Evolutionary conservation across 139 green algal species (phyloP).

Genomic region (Picochlorum sp.): DNA sequence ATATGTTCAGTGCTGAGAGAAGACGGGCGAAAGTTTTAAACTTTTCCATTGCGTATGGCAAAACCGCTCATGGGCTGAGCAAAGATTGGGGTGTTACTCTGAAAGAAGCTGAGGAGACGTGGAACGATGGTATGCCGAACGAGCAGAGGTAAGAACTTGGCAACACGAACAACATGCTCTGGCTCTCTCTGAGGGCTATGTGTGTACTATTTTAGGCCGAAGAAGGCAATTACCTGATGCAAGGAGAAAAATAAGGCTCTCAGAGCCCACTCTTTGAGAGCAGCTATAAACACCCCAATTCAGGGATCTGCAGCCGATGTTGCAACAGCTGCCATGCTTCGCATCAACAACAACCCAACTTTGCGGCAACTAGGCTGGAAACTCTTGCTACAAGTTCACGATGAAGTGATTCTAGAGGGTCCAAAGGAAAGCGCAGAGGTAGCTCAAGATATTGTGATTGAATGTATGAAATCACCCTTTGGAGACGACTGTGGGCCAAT

Average conservation of each 20-base stretch:
- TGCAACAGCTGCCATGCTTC: conserved; percentile 86
- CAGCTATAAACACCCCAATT: conserved; percentile 98
- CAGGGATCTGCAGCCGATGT: conserved; percentile 92
- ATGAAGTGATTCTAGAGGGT: conserved; percentile 97
- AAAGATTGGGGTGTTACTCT: conserved; percentile 80
- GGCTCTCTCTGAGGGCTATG: conserved; percentile 44
- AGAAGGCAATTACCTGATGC: conserved; percentile 67
- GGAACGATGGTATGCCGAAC: conserved; percentile 68
- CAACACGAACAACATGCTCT: conserved; percentile 53
- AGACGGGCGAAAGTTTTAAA: conserved; percentile 96
- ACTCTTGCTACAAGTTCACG: conserved; percentile 94
- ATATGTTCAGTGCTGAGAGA: conserved; percentile 68
- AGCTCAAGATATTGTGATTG: conserved; percentile 62
- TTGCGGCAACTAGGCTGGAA: conserved; percentile 73
- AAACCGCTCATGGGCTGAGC: conserved; percentile 89
- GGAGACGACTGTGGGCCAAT: conserved; percentile 25
- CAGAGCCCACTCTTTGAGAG: conserved; percentile 53
- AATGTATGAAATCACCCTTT: conserved; percentile 86
- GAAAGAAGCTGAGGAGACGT: conserved; percentile 85
- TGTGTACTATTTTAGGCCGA: conserved; percentile 82
- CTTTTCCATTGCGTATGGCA: conserved; percentile 98
- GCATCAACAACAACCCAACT: conserved; percentile 50
- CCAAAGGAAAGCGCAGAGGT: conserved; percentile 61
- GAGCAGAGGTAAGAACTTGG: conserved; percentile 69
- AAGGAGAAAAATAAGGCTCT: conserved; percentile 12